Percentiles rank a stretch among this genome's conserved stretches.
Conservation (phyloP, 768 basidiomycete genomes). For the Macrocybe gigantea region DNA sequence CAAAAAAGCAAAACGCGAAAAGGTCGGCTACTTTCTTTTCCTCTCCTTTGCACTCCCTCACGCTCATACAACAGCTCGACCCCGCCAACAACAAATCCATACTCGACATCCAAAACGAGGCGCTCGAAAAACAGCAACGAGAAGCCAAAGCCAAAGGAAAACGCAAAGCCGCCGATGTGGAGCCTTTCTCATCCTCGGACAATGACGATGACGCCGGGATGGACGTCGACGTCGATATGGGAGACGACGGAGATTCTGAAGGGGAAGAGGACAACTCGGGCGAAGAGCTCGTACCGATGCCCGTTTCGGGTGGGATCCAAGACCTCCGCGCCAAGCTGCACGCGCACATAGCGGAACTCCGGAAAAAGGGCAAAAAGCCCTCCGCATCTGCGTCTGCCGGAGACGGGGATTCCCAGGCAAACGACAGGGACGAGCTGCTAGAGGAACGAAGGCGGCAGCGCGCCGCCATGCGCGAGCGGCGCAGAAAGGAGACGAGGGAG, state of each 20-base stretch:
- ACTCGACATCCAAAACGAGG: constrained; percentile 68
- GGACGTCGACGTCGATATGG: constrained; percentile 35
- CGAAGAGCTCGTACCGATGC: constrained; percentile 55
- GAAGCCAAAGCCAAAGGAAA: constrained; percentile 35
- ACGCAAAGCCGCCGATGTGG: constrained; percentile 31
- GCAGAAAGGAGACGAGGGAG: constrained; percentile 83
- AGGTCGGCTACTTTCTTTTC: constrained; percentile 41
- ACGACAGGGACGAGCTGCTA: constrained; percentile 74
- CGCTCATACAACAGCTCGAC: constrained; percentile 59
- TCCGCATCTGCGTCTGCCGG: constrained; percentile 12
- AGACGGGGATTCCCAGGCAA: constrained; percentile 32
- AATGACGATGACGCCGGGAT: constrained; percentile 21
- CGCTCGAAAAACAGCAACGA: constrained; percentile 16
- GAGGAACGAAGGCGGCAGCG: constrained; percentile 74
- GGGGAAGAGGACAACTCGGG: constrained; percentile 14
- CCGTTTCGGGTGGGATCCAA: constrained; percentile 53
- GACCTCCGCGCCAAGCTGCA: constrained; percentile 70
- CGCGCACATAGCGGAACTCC: constrained; percentile 65
- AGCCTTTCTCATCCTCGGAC: constrained; percentile 23
- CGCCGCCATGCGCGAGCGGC: constrained; percentile 77
- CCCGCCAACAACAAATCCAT: constrained; percentile 79
- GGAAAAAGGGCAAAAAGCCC: constrained; percentile 29
- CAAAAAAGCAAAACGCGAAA: constrained; percentile 83
- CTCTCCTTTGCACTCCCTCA: background rate
- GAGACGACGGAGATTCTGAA: constrained; percentile 21